Evolutionary conservation across 331 rosid species (phyloP).

Genomic region (Pyracantha coccinea): DNA sequence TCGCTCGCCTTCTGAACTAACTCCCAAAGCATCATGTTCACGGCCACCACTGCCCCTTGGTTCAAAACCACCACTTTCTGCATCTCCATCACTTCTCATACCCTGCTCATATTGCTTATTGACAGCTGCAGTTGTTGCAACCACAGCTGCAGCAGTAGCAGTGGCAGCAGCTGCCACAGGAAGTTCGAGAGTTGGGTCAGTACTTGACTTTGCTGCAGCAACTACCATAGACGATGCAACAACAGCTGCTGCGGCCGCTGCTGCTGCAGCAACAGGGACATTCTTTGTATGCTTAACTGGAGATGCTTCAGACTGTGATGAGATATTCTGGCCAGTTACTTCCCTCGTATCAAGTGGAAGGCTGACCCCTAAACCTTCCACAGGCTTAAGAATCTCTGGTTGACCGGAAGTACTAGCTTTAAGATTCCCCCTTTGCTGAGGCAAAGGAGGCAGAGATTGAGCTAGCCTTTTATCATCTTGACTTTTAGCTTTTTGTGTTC

Average conservation of each 20-base stretch:
- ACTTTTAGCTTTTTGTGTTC: slow-evolving; percentile 26
- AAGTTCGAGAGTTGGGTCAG: slow-evolving; percentile 57
- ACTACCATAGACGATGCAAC: slow-evolving; percentile 95
- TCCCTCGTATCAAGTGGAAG: slow-evolving; percentile 46
- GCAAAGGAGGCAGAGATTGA: slow-evolving; percentile 60
- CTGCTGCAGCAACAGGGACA: slow-evolving; percentile 88
- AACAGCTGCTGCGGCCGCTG: slow-evolving; percentile 87
- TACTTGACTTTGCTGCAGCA: slow-evolving; percentile 64
- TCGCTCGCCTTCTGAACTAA: slow-evolving; percentile 59
- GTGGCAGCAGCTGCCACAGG: slow-evolving; percentile 97
- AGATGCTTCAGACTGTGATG: slow-evolving; percentile 41
- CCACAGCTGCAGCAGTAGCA: slow-evolving; percentile 93
- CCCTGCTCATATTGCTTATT: slow-evolving; percentile 72
- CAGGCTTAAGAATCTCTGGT: slow-evolving; percentile 38
- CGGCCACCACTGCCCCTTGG: slow-evolving; percentile 52
- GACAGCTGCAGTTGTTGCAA: slow-evolving; percentile 91
- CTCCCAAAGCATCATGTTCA: slow-evolving; percentile 37
- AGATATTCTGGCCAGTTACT: slow-evolving; percentile 31
- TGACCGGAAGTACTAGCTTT: slow-evolving; percentile 47
- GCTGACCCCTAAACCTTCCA: slow-evolving; percentile 54
- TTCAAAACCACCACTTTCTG: slow-evolving; percentile 42
- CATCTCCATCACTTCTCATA: slow-evolving; percentile 53
- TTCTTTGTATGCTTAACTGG: slow-evolving; percentile 54
- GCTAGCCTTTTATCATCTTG: slow-evolving; percentile 33
- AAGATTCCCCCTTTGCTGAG: slow-evolving; percentile 32